Base-by-base conservation (phyloP, 495 filamentous ascomycete genomes). In the Lepraria neglecta region DNA sequence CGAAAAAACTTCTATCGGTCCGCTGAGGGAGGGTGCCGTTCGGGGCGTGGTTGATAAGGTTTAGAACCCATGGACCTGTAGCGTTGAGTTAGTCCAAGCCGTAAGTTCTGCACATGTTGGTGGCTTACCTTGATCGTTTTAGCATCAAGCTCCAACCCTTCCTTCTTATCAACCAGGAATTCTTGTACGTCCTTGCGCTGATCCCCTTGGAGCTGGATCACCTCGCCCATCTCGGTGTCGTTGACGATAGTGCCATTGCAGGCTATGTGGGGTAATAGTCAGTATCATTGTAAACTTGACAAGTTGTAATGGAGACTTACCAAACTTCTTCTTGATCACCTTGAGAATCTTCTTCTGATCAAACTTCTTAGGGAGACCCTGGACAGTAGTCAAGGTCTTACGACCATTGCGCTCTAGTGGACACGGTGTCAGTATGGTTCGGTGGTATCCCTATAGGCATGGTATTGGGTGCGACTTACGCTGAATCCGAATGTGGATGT, bases 211-310 rank as follows among this genome's bases (percentile, higher is more conserved):
- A 98, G 84, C 81, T 98, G 94, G 70, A 98, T 97, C 88, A 98
- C 94, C 83, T 97, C 92, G 73, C 94, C 94, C 91, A 97, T 96
- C 81, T 97, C 91, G 67, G 81, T 82, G 77, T 97, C 92, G 70
- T 85, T 86, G 77, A 98, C 92, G 79, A 97, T 95, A 79, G 94
- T 98, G 84, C 94, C 94, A 97, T 98, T 98, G 91, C 94, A 98
- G 74, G 94, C 94, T 94, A 68, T 10, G 33, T 27, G 12, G 24
- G n/a, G 31, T 12, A 56, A 19, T 19, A 24, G 28, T 63, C 24
- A 57, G 21, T 15, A 33, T 30, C 19, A 19, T n/a, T 48, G 9
- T 27, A 35, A 2, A 14, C 15, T 33, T 30, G 2, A 53, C 47
- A 52, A n/a, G 56, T 11, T n/a, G 7, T 7, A 58, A 43, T 48